Base-by-base conservation (phyloP, 768 basidiomycete species). In the Hebeloma cylindrosporum region DNA sequence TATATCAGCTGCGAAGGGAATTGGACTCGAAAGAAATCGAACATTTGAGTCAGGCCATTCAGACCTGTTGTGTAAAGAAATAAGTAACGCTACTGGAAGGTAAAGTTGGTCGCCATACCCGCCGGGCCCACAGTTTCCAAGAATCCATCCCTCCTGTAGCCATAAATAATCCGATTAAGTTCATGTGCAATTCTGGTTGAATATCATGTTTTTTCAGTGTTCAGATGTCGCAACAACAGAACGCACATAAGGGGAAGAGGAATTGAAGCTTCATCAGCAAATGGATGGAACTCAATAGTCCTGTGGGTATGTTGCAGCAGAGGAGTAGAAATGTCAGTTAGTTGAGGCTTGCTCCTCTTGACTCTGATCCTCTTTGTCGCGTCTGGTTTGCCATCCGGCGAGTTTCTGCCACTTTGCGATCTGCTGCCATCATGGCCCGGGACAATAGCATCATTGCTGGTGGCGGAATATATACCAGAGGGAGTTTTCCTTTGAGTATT, bases 111-210 rank as follows among this genome's bases (percentile, higher is more conserved):
- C 7, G 23, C 58, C 68, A 61, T 60, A 80, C 90, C 84, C 21
- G 93, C 92, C 9, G 92, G 92, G 25, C 94, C 94, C 48, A 94
- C 83, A 13, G 85, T 84, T 63, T 96, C 94, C 39, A 97, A 64
- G 45, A 83, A 83, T 1, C 91, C 92, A 53, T 88, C 83, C 27
- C 85, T 73, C 59, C 83, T 81, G 64, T 88, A 93, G 40, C 67
- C 67, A 63, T 89, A 93, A 32, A 94, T 62, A 21, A 73, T 63
- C 33, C 80, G 69, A 14, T 78, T 74, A 26, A 96, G 71, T 60
- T 94, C 90, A 64, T 93, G 88, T 2, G 86, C 85, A 50, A 95
- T 85, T 20, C 88, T 89, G 56, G n/a, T n/a, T n/a, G n/a, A 8
- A 48, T 11, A 25, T 16, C 4, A 36, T 16, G 22, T 49, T 22